Evolutionary conservation across 2,329 filamentous ascomycete species (phyloP).

Genomic region (Tolypocladium ophioglossoides): DNA sequence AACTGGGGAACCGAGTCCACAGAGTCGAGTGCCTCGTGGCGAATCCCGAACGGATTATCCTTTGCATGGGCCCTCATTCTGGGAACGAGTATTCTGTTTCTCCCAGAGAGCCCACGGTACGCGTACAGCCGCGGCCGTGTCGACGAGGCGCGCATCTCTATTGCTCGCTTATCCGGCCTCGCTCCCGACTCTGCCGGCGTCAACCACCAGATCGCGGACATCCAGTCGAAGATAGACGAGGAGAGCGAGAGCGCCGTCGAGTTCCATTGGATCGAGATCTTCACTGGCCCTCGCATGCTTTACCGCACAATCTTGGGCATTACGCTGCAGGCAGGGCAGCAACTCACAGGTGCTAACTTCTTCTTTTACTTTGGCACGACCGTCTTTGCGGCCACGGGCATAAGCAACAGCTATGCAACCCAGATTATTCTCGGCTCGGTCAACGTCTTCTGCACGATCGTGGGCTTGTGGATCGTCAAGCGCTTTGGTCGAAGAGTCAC

Average conservation of each 20-base stretch:
- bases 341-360: constrained; percentile 59
- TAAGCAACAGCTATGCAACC: constrained; percentile 54
- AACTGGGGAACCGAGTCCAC: constrained; percentile 49
- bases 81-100: constrained; percentile 36
- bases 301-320: constrained; percentile 55
- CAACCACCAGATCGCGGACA: constrained; percentile 38
- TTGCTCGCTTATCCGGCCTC: constrained; percentile 34
- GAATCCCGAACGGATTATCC: constrained; percentile 48
- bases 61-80: constrained; percentile 45
- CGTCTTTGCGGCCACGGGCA: constrained; percentile 55
- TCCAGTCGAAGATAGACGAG: constrained; percentile 37
- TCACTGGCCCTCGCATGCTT: constrained; percentile 56
- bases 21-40: constrained; percentile 43
- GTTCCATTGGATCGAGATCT: constrained; percentile 47
- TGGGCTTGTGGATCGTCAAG: constrained; percentile 54
- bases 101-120: constrained; percentile 45
- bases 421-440: constrained; percentile 59
- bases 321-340: constrained; percentile 52
- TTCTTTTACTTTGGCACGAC: constrained; percentile 59
- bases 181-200: constrained; percentile 28
- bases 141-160: constrained; percentile 36
- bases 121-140: constrained; percentile 35
- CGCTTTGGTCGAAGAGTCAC: constrained; percentile 53
- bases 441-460: constrained; percentile 57
- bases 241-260: constrained; percentile 34